Evolutionary conservation across 1,139 yeast species (phyloP).

Genomic region (Saccharomyces hybrid): DNA sequence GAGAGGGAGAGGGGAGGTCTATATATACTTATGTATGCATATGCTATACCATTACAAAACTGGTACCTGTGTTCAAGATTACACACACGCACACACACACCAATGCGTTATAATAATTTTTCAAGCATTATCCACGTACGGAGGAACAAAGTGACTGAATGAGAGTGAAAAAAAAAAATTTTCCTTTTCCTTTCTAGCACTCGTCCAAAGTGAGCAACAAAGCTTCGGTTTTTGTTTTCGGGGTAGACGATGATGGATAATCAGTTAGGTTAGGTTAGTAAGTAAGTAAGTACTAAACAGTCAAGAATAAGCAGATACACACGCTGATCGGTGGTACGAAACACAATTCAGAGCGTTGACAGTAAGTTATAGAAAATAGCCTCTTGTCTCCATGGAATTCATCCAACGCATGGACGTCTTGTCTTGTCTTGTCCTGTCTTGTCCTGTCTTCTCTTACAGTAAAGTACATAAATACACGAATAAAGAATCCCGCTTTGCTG

Average conservation of each 20-base stretch:
- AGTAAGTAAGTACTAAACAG: neutral
- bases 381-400: neutral
- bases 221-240: neutral
- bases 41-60: neutral
- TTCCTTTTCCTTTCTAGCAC: neutral
- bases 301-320: neutral
- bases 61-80: neutral
- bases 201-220: neutral
- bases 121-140: neutral
- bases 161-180: neutral
- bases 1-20: neutral
- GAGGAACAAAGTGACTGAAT: neutral
- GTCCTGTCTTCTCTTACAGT: neutral
- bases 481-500: neutral
- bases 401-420: neutral
- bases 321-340: neutral
- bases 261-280: neutral
- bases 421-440: neutral
- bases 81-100: neutral
- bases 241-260: neutral
- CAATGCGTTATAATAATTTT: neutral
- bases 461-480: neutral
- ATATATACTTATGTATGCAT: neutral
- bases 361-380: neutral
- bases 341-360: neutral